Conservation (phyloP, 352 stramenopile species). For the Blastocystis sp. region DNA sequence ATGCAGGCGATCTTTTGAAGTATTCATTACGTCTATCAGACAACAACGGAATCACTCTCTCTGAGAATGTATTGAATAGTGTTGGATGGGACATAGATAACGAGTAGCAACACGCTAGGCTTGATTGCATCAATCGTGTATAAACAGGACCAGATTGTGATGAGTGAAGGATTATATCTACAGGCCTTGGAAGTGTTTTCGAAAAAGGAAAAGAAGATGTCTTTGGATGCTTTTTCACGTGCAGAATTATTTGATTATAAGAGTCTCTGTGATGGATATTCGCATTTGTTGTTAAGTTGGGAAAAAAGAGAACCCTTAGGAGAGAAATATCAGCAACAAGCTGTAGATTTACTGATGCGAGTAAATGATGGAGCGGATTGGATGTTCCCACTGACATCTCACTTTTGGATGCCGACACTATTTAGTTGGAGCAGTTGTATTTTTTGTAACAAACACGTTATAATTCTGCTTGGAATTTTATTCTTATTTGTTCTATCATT, state of each 20-base stretch:
- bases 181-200: constrained; percentile 18
- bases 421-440: background rate
- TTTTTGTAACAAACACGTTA: no score
- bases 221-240: background rate
- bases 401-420: constrained; percentile 19
- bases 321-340: constrained; percentile 45
- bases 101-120: constrained; percentile 7
- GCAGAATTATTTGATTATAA: constrained; percentile 23
- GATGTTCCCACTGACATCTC: constrained; percentile 45
- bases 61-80: constrained; percentile 5
- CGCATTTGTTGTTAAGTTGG: constrained; percentile 12
- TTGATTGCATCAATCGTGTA: constrained; percentile 3
- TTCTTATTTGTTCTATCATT: no score
- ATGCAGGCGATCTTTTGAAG: background rate
- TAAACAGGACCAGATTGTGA: constrained; percentile 31
- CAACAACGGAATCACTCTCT: background rate
- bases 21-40: constrained; percentile 13
- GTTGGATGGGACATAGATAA: background rate
- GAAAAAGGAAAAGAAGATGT: constrained; percentile 26
- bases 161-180: constrained; percentile 16
- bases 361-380: constrained; percentile 21
- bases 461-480: no score
- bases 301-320: constrained; percentile 34
- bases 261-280: constrained; percentile 19
- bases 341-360: constrained; percentile 16